These are phyloP conservation scores for Saccharomycopsis capsularis DNA, from an alignment of 805 yeast species.

Conservation along the genomic window DNA sequence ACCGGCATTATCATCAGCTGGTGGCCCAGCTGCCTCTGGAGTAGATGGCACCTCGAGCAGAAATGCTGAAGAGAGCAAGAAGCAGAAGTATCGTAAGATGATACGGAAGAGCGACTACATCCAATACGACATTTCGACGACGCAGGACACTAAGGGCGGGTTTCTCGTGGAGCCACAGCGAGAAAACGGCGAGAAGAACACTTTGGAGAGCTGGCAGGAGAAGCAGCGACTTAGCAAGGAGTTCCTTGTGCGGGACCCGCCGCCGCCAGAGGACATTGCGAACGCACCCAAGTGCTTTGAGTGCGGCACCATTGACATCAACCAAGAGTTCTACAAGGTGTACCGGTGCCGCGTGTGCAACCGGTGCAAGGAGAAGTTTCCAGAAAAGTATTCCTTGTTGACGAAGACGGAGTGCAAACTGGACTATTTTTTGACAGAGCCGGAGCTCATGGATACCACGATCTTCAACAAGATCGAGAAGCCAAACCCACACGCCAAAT, in stretches of 20 bases:
- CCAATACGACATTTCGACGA: constrained; percentile 83
- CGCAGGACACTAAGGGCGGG: constrained; percentile 87
- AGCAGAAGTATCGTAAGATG: constrained; percentile 35
- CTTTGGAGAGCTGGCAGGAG: constrained; percentile 44
- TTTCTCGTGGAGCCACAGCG: constrained; percentile 46
- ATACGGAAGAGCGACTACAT: constrained; percentile 61
- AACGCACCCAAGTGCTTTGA: constrained; percentile 79
- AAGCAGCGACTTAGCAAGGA: constrained; percentile 29
- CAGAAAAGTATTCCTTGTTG: constrained; percentile 83
- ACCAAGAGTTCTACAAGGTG: constrained; percentile 59
- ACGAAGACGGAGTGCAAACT: constrained; percentile 94
- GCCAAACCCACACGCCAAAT: constrained; percentile 91
- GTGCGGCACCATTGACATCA: constrained; percentile 76
- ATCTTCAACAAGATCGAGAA: constrained; percentile 75
- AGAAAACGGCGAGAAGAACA: constrained; percentile 29
- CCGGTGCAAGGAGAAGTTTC: constrained; percentile 59
- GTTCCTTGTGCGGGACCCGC: constrained; percentile 43
- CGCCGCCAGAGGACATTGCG: constrained; percentile 67
- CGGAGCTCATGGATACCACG: constrained; percentile 69
- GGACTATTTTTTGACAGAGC: constrained; percentile 89
- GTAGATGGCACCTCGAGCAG: neutral
- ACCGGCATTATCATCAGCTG: neutral
- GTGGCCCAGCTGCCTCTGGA: neutral
- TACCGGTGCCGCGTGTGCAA: constrained; percentile 76
- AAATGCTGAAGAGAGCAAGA: constrained; percentile 19